A percentile compares a stretch with the other conserved stretches of the same genome.
Conservation (phyloP, 108 stramenopile species). For the Conticribra weissflogii region DNA sequence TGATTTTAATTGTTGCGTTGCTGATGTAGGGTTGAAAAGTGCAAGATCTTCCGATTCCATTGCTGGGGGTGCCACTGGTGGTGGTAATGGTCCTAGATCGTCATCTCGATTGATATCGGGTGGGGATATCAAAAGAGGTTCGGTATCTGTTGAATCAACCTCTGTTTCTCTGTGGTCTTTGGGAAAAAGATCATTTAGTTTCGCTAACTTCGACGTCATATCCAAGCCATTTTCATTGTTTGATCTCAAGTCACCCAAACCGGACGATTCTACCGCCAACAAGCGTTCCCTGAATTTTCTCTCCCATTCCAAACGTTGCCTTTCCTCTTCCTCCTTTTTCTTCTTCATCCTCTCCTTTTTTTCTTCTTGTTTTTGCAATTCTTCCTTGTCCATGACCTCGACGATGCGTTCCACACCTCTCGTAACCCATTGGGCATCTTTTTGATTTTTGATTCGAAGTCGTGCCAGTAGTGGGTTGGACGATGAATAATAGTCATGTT, state of each 20-base stretch:
- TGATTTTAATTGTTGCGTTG: constrained; percentile 46
- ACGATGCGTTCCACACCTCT: constrained; percentile 70
- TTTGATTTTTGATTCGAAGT: constrained; percentile 50
- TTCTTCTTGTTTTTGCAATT: constrained; percentile 41
- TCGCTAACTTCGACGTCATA: constrained; percentile 33
- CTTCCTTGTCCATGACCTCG: constrained; percentile 77
- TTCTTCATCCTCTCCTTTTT: constrained; percentile 25
- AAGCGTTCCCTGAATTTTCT: constrained; percentile 46
- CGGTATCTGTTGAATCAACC: background rate
- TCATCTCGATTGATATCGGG: background rate
- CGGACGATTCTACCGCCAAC: constrained; percentile 15
- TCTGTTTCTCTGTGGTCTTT: constrained; percentile 9
- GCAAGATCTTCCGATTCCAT: constrained; percentile 25
- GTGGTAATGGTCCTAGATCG: constrained; percentile 25
- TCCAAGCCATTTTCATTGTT: constrained; percentile 24
- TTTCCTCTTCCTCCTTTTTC: constrained; percentile 27
- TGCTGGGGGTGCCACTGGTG: constrained; percentile 34
- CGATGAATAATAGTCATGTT: constrained; percentile 75
- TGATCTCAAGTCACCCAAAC: constrained; percentile 12
- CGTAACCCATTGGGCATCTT: constrained; percentile 64
- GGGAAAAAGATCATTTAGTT: constrained; percentile 33
- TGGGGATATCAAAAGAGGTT: constrained; percentile 6
- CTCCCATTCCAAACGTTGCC: constrained; percentile 50
- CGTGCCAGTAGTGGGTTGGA: constrained; percentile 32
- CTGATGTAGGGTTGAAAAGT: constrained; percentile 26